Percentiles rank a stretch among this genome's conserved stretches.
Conservation (phyloP, 2,329 filamentous ascomycete genomes). For the Fusarium incarnatum region DNA sequence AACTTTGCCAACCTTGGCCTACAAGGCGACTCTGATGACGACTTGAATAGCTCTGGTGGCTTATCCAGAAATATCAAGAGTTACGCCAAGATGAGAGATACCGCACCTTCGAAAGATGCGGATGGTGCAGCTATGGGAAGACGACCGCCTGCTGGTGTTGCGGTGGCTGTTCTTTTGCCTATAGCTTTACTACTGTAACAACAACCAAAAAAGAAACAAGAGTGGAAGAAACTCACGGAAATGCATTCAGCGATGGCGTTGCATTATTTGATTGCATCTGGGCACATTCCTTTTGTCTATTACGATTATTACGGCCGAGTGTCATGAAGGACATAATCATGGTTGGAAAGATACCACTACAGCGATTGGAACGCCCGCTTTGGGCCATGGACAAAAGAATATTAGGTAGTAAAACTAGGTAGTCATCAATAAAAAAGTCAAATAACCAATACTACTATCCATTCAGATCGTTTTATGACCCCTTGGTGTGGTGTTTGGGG, state of each 20-base stretch:
- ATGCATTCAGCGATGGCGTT: slow-evolving; percentile 32
- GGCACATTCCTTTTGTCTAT: slow-evolving; percentile 15
- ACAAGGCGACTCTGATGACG: not conserved
- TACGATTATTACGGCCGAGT: slow-evolving; percentile 19
- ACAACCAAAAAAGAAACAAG: not conserved
- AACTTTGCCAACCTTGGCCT: slow-evolving; percentile 22
- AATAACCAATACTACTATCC: not conserved
- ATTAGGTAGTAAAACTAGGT: slow-evolving; percentile 9
- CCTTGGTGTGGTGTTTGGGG: not conserved
- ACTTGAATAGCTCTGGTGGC: not conserved
- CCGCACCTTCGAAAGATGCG: slow-evolving; percentile 17
- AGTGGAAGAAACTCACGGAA: not conserved
- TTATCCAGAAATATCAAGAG: slow-evolving; percentile 8
- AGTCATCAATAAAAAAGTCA: slow-evolving; percentile 3
- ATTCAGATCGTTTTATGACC: no score
- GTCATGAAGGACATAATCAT: not conserved
- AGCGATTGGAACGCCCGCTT: slow-evolving; percentile 7
- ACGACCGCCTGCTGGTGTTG: slow-evolving; percentile 10
- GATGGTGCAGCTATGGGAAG: slow-evolving; percentile 13
- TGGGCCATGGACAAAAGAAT: not conserved
- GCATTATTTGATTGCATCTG: slow-evolving; percentile 4
- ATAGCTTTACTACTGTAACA: slow-evolving; percentile 30
- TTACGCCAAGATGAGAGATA: slow-evolving; percentile 21
- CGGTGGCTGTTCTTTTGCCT: slow-evolving; percentile 26
- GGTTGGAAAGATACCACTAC: slow-evolving; percentile 8